Base-by-base conservation (phyloP, 176 grass and related monocot species). In the Echinochloa phyllopogon region DNA sequence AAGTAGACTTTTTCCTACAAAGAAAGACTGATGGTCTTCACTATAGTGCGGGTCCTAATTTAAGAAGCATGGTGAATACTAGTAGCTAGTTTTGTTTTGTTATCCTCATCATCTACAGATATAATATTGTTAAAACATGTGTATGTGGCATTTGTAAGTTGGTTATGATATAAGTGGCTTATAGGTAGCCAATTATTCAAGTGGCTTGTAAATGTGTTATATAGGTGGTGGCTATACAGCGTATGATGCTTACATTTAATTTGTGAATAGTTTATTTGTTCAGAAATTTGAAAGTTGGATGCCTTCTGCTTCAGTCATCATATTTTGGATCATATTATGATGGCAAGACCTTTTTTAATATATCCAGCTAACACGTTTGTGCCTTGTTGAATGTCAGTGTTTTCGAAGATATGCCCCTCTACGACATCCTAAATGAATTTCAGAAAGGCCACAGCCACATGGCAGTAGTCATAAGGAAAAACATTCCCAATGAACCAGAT, bases 361-460 rank as follows among this genome's bases (percentile, higher is more conserved):
- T 75, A 24, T 69, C 72, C 20, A 82, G 9, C 78, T 86, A 64
- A 89, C 82, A 23, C 7, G 16, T 63, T 5, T 74, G 20, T 13
- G 23, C 45, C 63, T 84, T 84, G 41, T 61, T 84, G 65, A 76
- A 90, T 76, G 58, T 12, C 83, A 98, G 96, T 68, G 91, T 96
- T 83, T 58, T 76, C 11, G 96, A 92, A 94, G 89, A 98, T 57
- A 87, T 96, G 91, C 96, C 93, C 45, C 87, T 98, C 27, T 98
- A 98, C 74, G 93, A 98, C 89, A 98, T 98, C 86, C 84, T 98
- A 29, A 98, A 98, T 58, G 96, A 98, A 75, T 98, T 96, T 77
- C 96, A 98, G 84, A 96, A 98, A 88, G 96, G 96, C 27, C 96
- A 98, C 53, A 98, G 96, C 84, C 96, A 98, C 83, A 96, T 96